These are phyloP conservation scores for Exophiala alcalophila DNA, from an alignment of 2,329 filamentous ascomycete genomes.

Conservation along the genomic window DNA sequence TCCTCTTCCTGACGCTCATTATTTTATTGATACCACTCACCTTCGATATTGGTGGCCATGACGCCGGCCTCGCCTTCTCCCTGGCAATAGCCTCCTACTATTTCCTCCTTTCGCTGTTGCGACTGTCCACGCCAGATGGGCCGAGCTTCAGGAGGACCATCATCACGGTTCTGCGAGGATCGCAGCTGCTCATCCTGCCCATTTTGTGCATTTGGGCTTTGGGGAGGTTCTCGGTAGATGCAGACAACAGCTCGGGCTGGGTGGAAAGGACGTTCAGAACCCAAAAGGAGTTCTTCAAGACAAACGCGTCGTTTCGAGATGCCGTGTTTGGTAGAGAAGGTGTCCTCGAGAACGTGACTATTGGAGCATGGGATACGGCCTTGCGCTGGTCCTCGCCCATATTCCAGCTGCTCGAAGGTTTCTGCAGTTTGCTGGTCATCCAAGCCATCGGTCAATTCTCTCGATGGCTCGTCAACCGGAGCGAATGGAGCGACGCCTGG, in stretches of 20 bases:
- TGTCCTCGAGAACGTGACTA: conserved; percentile 71
- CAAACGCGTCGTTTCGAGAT: conserved; percentile 65
- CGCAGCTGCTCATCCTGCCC: conserved; percentile 85
- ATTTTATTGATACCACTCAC: conserved; percentile 94
- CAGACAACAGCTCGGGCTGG: conserved; percentile 70
- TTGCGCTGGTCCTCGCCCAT: conserved; percentile 87
- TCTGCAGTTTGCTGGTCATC: conserved; percentile 93
- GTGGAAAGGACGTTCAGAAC: conserved; percentile 73
- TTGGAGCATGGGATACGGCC: conserved; percentile 85
- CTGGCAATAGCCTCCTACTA: conserved; percentile 87
- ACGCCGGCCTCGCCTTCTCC: conserved; percentile 91
- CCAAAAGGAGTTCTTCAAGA: conserved; percentile 51
- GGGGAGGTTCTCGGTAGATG: conserved; percentile 90
- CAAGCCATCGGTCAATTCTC: conserved; percentile 93
- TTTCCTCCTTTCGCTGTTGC: conserved; percentile 77
- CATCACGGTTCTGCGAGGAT: conserved; percentile 65
- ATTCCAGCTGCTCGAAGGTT: conserved; percentile 92
- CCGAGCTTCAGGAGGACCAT: conserved; percentile 73
- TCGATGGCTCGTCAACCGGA: conserved; percentile 85
- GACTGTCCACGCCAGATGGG: conserved; percentile 73
- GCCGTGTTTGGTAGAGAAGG: conserved; percentile 89
- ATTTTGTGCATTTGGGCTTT: conserved; percentile 89
- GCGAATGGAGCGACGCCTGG: conserved; percentile 89
- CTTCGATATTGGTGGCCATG: conserved; percentile 94
- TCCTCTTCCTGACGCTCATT: conserved; percentile 84